Percentiles rank a stretch among this genome's conserved stretches.
phyloP scores from a whole-genome alignment of 129 eudicot species.

The Saposhnikovia divaricata region DNA sequence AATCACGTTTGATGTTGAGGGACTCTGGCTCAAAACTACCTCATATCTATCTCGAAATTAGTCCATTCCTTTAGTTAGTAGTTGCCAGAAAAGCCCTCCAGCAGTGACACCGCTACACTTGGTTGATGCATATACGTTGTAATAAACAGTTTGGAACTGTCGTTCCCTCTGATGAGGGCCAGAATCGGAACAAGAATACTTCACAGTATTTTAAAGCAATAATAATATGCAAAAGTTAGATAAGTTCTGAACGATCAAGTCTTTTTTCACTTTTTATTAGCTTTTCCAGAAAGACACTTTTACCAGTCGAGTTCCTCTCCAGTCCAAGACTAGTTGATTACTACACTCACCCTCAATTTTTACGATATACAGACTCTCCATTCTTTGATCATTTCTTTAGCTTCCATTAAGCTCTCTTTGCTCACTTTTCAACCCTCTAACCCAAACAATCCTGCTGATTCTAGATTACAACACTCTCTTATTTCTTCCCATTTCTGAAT shows the following conservation, averaged over 20 bases:
- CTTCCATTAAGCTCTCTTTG: conserved; percentile 34
- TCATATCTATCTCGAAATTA: conserved; percentile 63
- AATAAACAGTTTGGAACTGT: too few species aligned
- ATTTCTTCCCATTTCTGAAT: too few species aligned
- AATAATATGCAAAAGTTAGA: too few species aligned
- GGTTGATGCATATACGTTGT: too few species aligned
- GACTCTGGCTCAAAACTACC: conserved; percentile 46
- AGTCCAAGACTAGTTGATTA: conserved; percentile 51
- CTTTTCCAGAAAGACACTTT: conserved; percentile 33
- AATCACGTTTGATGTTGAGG: conserved; percentile 73
- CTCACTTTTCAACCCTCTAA: conserved; percentile 32
- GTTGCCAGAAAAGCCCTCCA: too few species aligned
- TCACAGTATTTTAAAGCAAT: too few species aligned
- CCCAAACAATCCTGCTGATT: too few species aligned
- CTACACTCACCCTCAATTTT: conserved; percentile 30
- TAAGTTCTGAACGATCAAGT: too few species aligned
- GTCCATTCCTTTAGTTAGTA: conserved; percentile 64
- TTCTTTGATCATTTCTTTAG: conserved; percentile 43
- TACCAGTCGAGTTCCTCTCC: conserved; percentile 41
- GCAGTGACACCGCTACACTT: too few species aligned
- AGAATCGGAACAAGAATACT: too few species aligned
- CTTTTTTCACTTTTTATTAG: background rate
- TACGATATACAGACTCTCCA: conserved; percentile 35
- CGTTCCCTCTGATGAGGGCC: too few species aligned
- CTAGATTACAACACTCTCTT: too few species aligned